Evolutionary conservation across 2,329 filamentous ascomycete species (phyloP).

Genomic region (Venturiaceae sp.): DNA sequence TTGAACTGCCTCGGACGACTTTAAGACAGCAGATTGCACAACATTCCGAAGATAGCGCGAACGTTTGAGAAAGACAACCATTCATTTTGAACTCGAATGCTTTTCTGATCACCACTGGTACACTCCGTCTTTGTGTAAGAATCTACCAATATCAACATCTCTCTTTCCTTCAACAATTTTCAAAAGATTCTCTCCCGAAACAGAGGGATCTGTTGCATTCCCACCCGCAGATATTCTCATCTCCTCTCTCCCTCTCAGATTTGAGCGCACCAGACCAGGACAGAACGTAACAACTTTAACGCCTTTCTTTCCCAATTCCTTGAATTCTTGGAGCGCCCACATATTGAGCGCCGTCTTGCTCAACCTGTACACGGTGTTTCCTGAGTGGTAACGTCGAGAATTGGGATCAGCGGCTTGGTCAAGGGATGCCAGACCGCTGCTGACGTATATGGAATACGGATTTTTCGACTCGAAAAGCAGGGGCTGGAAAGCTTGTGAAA

Average conservation of each 20-base stretch:
- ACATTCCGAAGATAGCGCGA: neutral
- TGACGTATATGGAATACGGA: conserved; percentile 30
- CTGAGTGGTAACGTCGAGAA: conserved; percentile 16
- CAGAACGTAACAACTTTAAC: conserved; percentile 18
- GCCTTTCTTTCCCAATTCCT: neutral
- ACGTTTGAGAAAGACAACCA: neutral
- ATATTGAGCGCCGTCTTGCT: conserved; percentile 37
- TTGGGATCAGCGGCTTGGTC: conserved; percentile 17
- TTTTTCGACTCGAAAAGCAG: conserved; percentile 17
- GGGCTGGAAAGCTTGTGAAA: conserved; percentile 20
- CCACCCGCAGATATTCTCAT: conserved; percentile 9
- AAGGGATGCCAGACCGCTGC: conserved; percentile 26
- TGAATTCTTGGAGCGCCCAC: conserved; percentile 9
- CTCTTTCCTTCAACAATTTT: conserved; percentile 18
- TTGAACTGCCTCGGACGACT: neutral
- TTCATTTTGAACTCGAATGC: too few relatives aligned
- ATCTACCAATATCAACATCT: conserved; percentile 19
- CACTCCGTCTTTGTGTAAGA: conserved; percentile 19
- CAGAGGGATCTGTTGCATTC: conserved; percentile 11
- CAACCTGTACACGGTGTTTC: conserved; percentile 26
- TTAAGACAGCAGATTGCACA: neutral
- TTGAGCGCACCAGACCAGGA: conserved; percentile 20
- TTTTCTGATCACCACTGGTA: neutral
- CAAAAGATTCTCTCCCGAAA: conserved; percentile 16
- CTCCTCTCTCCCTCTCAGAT: conserved; percentile 18